Percentiles rank a stretch among this genome's conserved stretches.
phyloP scores from a whole-genome alignment of 371 early-diverging fungal species.

The Rhizopus sp. region DNA sequence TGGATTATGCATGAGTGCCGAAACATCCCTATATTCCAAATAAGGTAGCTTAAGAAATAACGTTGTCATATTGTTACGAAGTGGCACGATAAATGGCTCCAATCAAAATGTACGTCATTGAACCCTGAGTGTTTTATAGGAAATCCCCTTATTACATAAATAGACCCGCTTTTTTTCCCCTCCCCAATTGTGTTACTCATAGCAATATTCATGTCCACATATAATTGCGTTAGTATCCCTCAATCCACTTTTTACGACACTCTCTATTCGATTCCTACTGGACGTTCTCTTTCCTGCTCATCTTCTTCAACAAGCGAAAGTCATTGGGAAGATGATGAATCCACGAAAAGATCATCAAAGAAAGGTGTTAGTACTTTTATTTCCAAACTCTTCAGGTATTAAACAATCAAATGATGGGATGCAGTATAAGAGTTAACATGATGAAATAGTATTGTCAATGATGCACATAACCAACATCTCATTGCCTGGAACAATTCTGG shows the following conservation, averaged over 20 bases:
- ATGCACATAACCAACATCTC: slow-evolving; percentile 68
- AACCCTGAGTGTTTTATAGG: neutral
- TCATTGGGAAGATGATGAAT: slow-evolving; percentile 15
- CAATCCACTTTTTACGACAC: neutral
- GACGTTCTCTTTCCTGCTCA: slow-evolving; percentile 1
- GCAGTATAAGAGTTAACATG: slow-evolving; percentile 1
- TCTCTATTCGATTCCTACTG: slow-evolving; percentile 10
- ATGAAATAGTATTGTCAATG: slow-evolving; percentile 70
- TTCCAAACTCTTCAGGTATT: slow-evolving; percentile 23
- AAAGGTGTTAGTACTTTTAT: slow-evolving; percentile 26
- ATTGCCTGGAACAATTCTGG: slow-evolving; percentile 84
- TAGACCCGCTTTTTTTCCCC: neutral
- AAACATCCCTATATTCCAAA: too few relatives aligned
- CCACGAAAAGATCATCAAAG: slow-evolving; percentile 11
- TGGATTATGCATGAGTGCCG: too few relatives aligned
- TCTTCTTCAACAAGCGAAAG: slow-evolving; percentile 12
- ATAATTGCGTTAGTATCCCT: neutral
- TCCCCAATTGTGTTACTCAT: neutral
- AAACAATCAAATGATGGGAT: slow-evolving; percentile 1
- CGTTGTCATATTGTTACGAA: neutral
- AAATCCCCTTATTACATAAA: neutral
- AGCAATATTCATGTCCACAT: neutral
- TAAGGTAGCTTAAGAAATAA: too few relatives aligned
- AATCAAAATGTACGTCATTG: neutral
- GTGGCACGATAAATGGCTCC: neutral